Evolutionary conservation across 352 stramenopile species (phyloP).

Genomic region (Pythium periplocum): DNA sequence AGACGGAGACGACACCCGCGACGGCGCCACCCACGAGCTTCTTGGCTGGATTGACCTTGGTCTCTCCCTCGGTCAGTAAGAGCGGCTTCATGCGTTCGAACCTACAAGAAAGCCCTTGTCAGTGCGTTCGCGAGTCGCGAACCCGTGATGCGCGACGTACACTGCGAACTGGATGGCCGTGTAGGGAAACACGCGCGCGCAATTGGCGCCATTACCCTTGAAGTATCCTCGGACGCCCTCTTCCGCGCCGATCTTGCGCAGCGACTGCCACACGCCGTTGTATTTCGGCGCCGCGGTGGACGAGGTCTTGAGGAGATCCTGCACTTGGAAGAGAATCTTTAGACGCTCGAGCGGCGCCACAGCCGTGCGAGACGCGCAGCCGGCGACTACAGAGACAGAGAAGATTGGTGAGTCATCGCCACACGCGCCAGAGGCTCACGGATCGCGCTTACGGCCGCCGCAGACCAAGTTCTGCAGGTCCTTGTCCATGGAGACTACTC

Average conservation of each 20-base stretch:
- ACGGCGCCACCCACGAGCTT: constrained; percentile 54
- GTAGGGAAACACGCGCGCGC: constrained; percentile 72
- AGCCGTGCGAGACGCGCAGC: constrained; percentile 59
- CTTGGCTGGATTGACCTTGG: constrained; percentile 32
- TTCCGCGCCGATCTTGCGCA: constrained; percentile 56
- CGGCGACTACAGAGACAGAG: constrained; percentile 35
- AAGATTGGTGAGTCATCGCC: neutral
- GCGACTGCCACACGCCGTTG: constrained; percentile 42
- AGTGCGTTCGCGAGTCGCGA: too few species aligned
- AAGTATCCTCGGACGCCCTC: constrained; percentile 66
- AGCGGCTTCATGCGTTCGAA: constrained; percentile 60
- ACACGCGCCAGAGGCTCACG: too few species aligned
- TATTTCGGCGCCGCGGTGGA: constrained; percentile 31
- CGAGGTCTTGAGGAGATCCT: constrained; percentile 36
- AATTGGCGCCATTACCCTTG: constrained; percentile 79
- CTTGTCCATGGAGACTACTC: constrained; percentile 21
- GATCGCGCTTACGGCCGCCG: constrained; percentile 47
- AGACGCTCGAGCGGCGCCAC: constrained; percentile 70
- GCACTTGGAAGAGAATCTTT: constrained; percentile 79
- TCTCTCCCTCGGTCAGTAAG: constrained; percentile 31
- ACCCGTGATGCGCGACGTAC: constrained; percentile 10
- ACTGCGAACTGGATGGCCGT: constrained; percentile 72
- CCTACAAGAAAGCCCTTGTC: constrained; percentile 5
- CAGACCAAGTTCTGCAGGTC: constrained; percentile 66
- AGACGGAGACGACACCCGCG: constrained; percentile 63